phyloP scores from a whole-genome alignment of 1,284 basidiomycete genomes.

The Apiotrichum montevideense region DNA sequence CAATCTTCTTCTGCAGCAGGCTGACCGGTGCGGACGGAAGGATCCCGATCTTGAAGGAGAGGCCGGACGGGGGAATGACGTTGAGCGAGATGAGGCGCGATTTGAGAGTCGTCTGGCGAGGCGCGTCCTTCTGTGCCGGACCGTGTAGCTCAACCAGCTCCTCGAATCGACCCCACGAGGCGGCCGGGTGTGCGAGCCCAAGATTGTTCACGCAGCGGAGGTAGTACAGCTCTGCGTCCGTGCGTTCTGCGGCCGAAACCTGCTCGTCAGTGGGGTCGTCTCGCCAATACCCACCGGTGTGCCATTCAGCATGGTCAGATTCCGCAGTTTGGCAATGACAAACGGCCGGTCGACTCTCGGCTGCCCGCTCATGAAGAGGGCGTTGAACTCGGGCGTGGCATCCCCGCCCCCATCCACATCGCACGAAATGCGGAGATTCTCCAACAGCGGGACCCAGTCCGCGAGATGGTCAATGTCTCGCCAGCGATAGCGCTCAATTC shows the following conservation, averaged over 20 bases:
- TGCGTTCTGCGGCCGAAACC: conserved; percentile 66
- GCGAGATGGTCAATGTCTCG: conserved; percentile 62
- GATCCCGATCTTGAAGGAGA: conserved; percentile 12
- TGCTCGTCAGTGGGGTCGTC: conserved; percentile 31
- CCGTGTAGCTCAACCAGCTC: conserved; percentile 24
- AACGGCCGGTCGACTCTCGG: conserved; percentile 52
- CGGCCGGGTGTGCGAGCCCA: not conserved
- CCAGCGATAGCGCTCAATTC: conserved; percentile 51
- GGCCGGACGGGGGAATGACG: conserved; percentile 15
- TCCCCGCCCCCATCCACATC: conserved; percentile 2
- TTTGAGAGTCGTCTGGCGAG: conserved; percentile 13
- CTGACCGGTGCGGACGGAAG: conserved; percentile 6
- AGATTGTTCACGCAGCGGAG: conserved; percentile 55
- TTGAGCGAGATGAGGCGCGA: conserved; percentile 27
- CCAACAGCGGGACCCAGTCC: conserved; percentile 16
- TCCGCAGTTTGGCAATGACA: conserved; percentile 64
- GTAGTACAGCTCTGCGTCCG: conserved; percentile 83
- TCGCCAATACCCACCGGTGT: conserved; percentile 53
- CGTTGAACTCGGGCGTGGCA: not conserved
- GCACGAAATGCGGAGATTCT: conserved; percentile 11
- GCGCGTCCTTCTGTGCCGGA: not conserved
- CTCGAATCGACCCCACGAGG: conserved; percentile 27
- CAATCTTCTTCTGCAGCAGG: conserved; percentile 8
- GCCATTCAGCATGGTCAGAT: conserved; percentile 62
- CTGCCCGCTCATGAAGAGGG: conserved; percentile 38